Evolutionary conservation across 768 basidiomycete genomes (phyloP).

Genomic region (Porphyrellus cyaneotinctus): DNA sequence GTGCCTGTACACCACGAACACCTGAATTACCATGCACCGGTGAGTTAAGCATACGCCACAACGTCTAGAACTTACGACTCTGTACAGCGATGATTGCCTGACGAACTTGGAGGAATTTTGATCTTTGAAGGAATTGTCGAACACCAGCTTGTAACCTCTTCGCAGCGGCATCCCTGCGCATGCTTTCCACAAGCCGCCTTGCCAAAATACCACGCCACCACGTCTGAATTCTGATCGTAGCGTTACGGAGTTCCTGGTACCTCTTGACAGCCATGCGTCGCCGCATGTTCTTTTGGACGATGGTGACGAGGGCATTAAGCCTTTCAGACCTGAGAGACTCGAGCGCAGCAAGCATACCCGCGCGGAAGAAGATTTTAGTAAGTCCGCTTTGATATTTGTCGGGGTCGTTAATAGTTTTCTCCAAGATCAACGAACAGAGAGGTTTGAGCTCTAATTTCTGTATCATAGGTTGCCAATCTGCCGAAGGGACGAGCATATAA

Average conservation of each 20-base stretch:
- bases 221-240: conserved; percentile 85
- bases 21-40: conserved; percentile 39
- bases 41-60: neutral
- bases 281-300: conserved; percentile 97
- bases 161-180: conserved; percentile 73
- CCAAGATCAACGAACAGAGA: conserved; percentile 81
- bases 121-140: conserved; percentile 71
- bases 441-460: conserved; percentile 72
- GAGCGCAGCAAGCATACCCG: conserved; percentile 95
- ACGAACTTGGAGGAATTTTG: conserved; percentile 59
- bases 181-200: conserved; percentile 59
- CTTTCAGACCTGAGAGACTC: conserved; percentile 87
- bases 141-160: conserved; percentile 68
- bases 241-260: conserved; percentile 64
- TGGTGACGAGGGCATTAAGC: conserved; percentile 86
- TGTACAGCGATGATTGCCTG: conserved; percentile 70
- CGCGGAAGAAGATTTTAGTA: conserved; percentile 98
- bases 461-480: conserved; percentile 83
- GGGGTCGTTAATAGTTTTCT: conserved; percentile 82
- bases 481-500: conserved; percentile 91
- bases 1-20: conserved; percentile 69
- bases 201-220: conserved; percentile 93
- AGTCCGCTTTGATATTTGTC: conserved; percentile 97
- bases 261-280: conserved; percentile 78
- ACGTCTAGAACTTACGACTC: conserved; percentile 59